Conservation (phyloP, 257 asterid species). For the Solanum corneliomulleri region DNA sequence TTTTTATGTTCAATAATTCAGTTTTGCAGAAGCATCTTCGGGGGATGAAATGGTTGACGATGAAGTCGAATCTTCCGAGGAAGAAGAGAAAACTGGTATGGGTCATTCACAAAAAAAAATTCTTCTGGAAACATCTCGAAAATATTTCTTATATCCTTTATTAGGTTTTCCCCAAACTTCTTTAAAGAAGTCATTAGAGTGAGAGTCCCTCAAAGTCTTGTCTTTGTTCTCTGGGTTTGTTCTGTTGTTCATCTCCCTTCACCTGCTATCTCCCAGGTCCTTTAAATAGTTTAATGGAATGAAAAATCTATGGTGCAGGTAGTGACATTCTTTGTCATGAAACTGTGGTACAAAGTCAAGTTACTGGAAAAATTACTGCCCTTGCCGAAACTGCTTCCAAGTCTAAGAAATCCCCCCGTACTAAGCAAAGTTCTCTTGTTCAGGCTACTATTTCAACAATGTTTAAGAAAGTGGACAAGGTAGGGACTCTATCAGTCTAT, state of each 20-base stretch:
- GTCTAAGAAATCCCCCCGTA: slow-evolving; percentile 25
- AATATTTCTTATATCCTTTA: not conserved
- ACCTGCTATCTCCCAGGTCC: slow-evolving; percentile 19
- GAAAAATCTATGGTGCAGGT: slow-evolving; percentile 19
- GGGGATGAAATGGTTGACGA: slow-evolving; percentile 41
- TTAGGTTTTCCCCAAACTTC: not conserved
- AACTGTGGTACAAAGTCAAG: slow-evolving; percentile 18
- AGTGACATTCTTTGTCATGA: slow-evolving; percentile 27
- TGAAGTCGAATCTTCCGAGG: slow-evolving; percentile 35
- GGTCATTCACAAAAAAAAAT: slow-evolving; percentile 2
- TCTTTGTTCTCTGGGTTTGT: not conserved
- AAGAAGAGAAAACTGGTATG: slow-evolving; percentile 25
- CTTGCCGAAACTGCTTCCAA: slow-evolving; percentile 17
- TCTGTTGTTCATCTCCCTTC: slow-evolving; percentile 4
- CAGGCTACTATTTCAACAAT: slow-evolving; percentile 68
- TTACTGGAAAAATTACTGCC: slow-evolving; percentile 18
- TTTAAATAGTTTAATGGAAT: slow-evolving; percentile 30
- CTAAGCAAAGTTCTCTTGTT: slow-evolving; percentile 39
- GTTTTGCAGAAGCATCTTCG: slow-evolving; percentile 62
- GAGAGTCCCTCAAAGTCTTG: not conserved
- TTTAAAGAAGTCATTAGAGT: not conserved
- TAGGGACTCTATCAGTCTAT: slow-evolving; percentile 13
- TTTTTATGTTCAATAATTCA: slow-evolving; percentile 8
- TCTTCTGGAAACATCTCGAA: slow-evolving; percentile 22
- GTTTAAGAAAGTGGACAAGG: slow-evolving; percentile 80